Base-by-base conservation (phyloP, 1,284 basidiomycete genomes). In the Moesziomyces sp. region DNA sequence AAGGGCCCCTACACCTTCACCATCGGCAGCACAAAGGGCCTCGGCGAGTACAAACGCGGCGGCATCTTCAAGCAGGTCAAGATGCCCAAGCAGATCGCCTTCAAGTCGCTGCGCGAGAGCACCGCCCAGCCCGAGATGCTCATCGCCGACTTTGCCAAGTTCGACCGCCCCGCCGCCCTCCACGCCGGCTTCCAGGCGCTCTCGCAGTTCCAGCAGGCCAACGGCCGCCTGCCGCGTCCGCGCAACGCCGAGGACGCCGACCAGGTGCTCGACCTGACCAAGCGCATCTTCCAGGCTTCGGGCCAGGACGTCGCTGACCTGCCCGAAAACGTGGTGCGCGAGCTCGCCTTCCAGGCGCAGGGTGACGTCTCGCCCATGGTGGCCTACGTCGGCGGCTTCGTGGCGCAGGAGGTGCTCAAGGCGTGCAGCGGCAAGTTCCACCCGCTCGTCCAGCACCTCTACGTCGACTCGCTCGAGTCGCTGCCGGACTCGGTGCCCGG, bases 1-100 rank as follows among this genome's bases (percentile, higher is more conserved):
- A 98, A 97, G 84, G 97, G 87, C 84, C 81, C 81, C 16, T 83
- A 84, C 66, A 81, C 81, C 3, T 83, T 84, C 70, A 74, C 81
- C 21, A 83, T 84, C 49, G 82, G 81, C 73, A 87, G 83, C 71
- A 84, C 82, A 10, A 63, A 75, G 28, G 65, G 74, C 13, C 73
- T 82, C 14, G 88, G 91, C 53, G 88, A 90, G 49, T 99, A 99
- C 87, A 90, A 91, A 81, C 86, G 89, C 33, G 97, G 95, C 33
- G 97, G 97, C 52, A 92, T 96, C 76, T 99, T 99, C 85, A 95
- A 93, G 18, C 97, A 99, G 86, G 94, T 99, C 81, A 99, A 99
- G 87, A 95, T 97, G 94, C 97, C 97, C 23, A 97, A 97, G 87
- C 89, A 93, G 66, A 87, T 99, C 58, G 89, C 71, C 38, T 84